These are phyloP conservation scores for Starmerella kuoi DNA, from an alignment of 805 yeast species.

Conservation along the genomic window DNA sequence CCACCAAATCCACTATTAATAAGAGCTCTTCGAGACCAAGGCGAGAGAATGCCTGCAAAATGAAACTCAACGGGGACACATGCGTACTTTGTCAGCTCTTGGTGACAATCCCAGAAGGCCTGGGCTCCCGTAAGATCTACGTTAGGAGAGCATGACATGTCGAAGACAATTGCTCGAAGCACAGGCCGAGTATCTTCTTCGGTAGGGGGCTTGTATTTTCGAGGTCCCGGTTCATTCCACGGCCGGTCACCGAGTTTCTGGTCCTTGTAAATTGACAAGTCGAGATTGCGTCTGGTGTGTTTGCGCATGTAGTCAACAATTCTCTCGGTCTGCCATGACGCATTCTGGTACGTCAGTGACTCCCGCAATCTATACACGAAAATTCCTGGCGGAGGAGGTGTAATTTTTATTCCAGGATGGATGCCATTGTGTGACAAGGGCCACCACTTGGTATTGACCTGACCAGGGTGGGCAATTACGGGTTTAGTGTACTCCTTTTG, in stretches of 20 bases:
- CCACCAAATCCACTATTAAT: conserved; percentile 43
- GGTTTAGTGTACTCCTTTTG: conserved; percentile 12
- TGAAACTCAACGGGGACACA: conserved; percentile 81
- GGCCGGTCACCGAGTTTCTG: conserved; percentile 50
- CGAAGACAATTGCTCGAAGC: conserved; percentile 62
- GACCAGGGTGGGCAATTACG: conserved; percentile 5
- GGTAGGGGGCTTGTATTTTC: conserved; percentile 23
- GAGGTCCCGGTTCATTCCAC: conserved; percentile 82
- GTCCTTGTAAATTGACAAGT: conserved; percentile 30
- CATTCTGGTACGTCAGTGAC: conserved; percentile 69
- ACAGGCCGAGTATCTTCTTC: conserved; percentile 47
- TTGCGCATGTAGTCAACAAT: conserved; percentile 55
- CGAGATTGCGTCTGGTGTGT: conserved; percentile 42
- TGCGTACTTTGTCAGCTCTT: conserved; percentile 58
- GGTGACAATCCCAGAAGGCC: conserved; percentile 60
- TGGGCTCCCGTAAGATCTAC: conserved; percentile 74
- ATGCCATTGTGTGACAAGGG: conserved; percentile 32
- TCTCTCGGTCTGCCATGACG: conserved; percentile 57
- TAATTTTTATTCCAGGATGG: conserved; percentile 48
- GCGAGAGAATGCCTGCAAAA: conserved; percentile 70
- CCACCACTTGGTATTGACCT: conserved; percentile 26
- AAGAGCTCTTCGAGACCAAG: conserved; percentile 76
- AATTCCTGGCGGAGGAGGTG: conserved; percentile 84
- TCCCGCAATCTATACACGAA: conserved; percentile 75
- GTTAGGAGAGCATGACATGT: conserved; percentile 63